phyloP scores from a whole-genome alignment of 192 early-diverging fungal species.

The Umbelopsis sp. region DNA sequence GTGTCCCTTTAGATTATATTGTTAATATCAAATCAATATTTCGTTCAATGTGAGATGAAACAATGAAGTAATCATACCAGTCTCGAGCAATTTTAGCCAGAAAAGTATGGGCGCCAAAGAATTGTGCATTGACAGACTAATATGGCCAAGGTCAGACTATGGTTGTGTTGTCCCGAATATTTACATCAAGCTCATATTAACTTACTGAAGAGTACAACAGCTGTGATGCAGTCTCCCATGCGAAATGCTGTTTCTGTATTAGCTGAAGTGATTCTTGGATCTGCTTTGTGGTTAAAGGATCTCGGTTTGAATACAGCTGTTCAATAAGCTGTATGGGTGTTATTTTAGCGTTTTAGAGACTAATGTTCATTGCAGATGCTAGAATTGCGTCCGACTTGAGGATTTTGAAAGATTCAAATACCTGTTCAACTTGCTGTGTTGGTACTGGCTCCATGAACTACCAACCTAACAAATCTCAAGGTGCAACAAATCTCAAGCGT shows the following conservation, averaged over 20 bases:
- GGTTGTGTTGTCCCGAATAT: neutral
- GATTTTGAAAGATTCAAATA: neutral
- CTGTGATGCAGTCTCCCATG: slow-evolving; percentile 60
- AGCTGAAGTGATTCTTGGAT: slow-evolving; percentile 57
- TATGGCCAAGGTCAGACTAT: neutral
- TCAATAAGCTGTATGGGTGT: slow-evolving; percentile 40
- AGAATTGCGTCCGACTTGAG: neutral
- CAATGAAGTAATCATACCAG: slow-evolving; percentile 41
- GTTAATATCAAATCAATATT: neutral
- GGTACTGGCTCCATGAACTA: slow-evolving; percentile 6
- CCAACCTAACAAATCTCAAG: neutral
- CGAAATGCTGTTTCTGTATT: slow-evolving; percentile 51
- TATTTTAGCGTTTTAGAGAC: neutral
- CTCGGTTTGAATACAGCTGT: slow-evolving; percentile 47
- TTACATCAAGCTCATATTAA: neutral
- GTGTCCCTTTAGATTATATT: slow-evolving; percentile 41
- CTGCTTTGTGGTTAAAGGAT: slow-evolving; percentile 39
- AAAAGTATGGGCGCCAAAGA: slow-evolving; percentile 62
- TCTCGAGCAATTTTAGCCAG: slow-evolving; percentile 59
- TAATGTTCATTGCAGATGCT: neutral
- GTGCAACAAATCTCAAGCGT: neutral
- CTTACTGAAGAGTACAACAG: slow-evolving; percentile 48
- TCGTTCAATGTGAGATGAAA: neutral
- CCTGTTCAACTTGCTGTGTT: slow-evolving; percentile 10
- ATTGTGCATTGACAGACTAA: slow-evolving; percentile 49